Base-by-base conservation (phyloP, 23 red algal genomes). In the Gracilaria caudata region DNA sequence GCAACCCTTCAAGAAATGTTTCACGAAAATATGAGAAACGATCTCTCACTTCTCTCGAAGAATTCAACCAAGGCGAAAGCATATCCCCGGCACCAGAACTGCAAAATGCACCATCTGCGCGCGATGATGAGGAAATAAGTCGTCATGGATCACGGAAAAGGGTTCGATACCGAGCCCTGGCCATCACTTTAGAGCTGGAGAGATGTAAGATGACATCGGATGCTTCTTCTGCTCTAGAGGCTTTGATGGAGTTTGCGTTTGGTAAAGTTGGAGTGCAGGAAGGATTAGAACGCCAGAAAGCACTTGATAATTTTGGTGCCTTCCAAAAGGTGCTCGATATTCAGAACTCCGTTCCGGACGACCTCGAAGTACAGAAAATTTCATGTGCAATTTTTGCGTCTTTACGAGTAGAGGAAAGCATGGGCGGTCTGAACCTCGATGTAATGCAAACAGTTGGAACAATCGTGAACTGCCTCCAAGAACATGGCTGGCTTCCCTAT, bases 221-320 rank as follows among this genome's bases (percentile, higher is more conserved):
- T 33, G 51, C 51, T 1, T 79, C 34, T 17, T 79, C 74, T 56
- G 32, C 32, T 0, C 21, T 79, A 17, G 25, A 17, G 20, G n/a
- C 8, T 12, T 21, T 79, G 74, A 51, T 41, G 25, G 45, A 85
- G 7, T 70, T 70, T 20, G 59, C 60, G 13, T 70, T 85, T 68
- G 43, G 21, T 28, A 2, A 51, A 25, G 38, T 55, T 17, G 81
- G 57, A 55, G 36, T 39, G 14, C 32, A 39, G 11, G 63, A 61
- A 51, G 4, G 72, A n/a, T 44, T 85, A 24, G 81, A 85, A 85
- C 39, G 81, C 3, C 81, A 85, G 23, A 24, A 85, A 73, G 81
- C 81, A 13, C 60, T 85, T 37, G 65, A 73, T 85, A 63, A 85
- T 35, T 37, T 35, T 32, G 81, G 81, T 36, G 81, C 59, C 20